phyloP scores from a whole-genome alignment of 495 filamentous ascomycete species.

The Chaetomium tenue region DNA sequence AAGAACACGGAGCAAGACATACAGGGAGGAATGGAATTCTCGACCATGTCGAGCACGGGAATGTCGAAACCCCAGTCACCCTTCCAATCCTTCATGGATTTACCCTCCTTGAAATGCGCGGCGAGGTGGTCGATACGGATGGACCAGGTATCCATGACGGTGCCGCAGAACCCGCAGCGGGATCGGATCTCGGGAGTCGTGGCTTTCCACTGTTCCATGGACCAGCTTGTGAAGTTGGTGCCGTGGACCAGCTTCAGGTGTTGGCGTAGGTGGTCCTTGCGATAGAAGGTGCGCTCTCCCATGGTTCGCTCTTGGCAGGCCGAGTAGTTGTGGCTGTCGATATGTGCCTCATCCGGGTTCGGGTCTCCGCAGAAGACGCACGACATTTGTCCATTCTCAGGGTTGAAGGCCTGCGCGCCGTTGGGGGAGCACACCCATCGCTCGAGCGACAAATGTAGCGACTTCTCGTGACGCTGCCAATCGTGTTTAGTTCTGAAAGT shows the following conservation, averaged over 20 bases:
- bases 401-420: constrained; percentile 54
- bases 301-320: constrained; percentile 64
- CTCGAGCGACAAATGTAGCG: constrained; percentile 71
- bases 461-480: constrained; percentile 82
- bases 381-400: constrained; percentile 49
- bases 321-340: constrained; percentile 68
- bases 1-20: constrained; percentile 28
- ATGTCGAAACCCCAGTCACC: constrained; percentile 71
- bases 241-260: constrained; percentile 77
- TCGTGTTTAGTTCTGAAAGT: constrained; percentile 82
- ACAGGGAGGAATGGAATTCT: constrained; percentile 67
- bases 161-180: constrained; percentile 71
- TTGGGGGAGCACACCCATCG: constrained; percentile 76
- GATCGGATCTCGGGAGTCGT: constrained; percentile 58
- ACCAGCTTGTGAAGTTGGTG: constrained; percentile 56
- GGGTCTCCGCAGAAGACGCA: constrained; percentile 67
- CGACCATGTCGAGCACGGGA: constrained; percentile 56
- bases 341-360: constrained; percentile 59
- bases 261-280: constrained; percentile 81
- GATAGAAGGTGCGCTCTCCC: constrained; percentile 70
- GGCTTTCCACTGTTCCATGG: constrained; percentile 69
- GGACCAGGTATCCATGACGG: constrained; percentile 59
- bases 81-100: constrained; percentile 67
- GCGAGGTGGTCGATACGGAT: constrained; percentile 63
- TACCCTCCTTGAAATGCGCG: constrained; percentile 65